Conservation (phyloP, 2,329 filamentous ascomycete species). For the Ophiostoma montium region DNA sequence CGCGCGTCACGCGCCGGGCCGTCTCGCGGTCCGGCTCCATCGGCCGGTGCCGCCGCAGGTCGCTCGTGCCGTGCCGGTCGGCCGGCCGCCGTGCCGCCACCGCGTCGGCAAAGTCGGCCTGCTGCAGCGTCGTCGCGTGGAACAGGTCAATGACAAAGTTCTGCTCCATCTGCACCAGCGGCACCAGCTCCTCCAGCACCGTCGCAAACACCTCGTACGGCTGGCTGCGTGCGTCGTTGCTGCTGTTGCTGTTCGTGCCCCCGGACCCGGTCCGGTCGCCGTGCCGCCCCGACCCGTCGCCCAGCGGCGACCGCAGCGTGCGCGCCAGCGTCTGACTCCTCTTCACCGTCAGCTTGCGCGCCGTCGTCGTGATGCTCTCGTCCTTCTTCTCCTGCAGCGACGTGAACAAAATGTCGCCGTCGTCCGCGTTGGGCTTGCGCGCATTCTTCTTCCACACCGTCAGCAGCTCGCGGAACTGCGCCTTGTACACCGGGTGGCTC, state of each 20-base stretch:
- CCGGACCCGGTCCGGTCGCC: too few relatives aligned
- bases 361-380: constrained; percentile 54
- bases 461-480: constrained; percentile 66
- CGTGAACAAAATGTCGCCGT: constrained; percentile 77
- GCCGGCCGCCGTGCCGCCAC: constrained; percentile 53
- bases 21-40: constrained; percentile 83
- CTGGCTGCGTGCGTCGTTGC: constrained; percentile 46
- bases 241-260: constrained; percentile 6
- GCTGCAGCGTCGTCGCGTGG: constrained; percentile 76
- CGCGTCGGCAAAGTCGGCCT: constrained; percentile 69
- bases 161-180: constrained; percentile 80
- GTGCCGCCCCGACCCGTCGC: constrained; percentile 27
- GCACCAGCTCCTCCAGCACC: constrained; percentile 67
- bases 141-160: constrained; percentile 97
- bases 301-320: constrained; percentile 52
- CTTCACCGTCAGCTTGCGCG: constrained; percentile 86
- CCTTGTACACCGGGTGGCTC: constrained; percentile 62
- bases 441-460: constrained; percentile 68
- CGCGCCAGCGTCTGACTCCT: constrained; percentile 77
- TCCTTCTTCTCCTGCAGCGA: constrained; percentile 74
- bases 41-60: constrained; percentile 58
- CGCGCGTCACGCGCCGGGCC: constrained; percentile 68
- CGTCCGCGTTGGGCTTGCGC: constrained; percentile 61
- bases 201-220: constrained; percentile 72
- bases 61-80: constrained; percentile 54